Evolutionary conservation across 2,329 filamentous ascomycete species (phyloP).

Genomic region (Purpureocillium lavendulum): DNA sequence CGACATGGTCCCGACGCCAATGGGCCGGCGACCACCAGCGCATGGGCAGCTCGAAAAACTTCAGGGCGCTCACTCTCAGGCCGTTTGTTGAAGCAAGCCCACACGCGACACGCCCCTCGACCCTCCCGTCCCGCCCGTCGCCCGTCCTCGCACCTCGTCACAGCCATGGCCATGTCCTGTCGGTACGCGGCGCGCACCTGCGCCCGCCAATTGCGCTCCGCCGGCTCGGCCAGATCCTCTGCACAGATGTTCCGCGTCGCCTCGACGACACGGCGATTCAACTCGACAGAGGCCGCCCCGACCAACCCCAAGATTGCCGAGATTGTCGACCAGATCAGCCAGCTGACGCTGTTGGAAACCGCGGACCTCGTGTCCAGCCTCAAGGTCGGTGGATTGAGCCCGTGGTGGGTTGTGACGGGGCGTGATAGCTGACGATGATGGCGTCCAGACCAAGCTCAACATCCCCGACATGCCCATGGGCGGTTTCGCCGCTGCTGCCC

Average conservation of each 20-base stretch:
- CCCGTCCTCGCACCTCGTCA: conserved; percentile 13
- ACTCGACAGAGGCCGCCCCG: conserved; percentile 66
- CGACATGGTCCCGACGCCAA: no score
- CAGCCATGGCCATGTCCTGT: conserved; percentile 54
- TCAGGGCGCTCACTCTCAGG: conserved; percentile 17
- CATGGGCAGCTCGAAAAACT: conserved; percentile 32
- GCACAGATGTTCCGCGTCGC: conserved; percentile 37
- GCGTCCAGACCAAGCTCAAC: conserved; percentile 75
- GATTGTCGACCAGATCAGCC: conserved; percentile 98
- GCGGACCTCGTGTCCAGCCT: conserved; percentile 89
- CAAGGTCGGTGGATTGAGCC: conserved; percentile 56
- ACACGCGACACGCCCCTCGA: conserved; percentile 8
- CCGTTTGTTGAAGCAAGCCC: conserved; percentile 4
- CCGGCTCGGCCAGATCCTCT: conserved; percentile 35
- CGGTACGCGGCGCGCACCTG: conserved; percentile 57
- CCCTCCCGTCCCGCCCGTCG: background rate
- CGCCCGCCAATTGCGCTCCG: conserved; percentile 51
- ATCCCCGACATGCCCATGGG: conserved; percentile 96
- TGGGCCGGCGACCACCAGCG: background rate
- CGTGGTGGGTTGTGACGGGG: no score
- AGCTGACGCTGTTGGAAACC: conserved; percentile 95
- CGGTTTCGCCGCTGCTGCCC: conserved; percentile 68
- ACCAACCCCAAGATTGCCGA: conserved; percentile 83
- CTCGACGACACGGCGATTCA: conserved; percentile 64
- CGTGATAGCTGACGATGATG: background rate